Evolutionary conservation across 148 eudicot species (phyloP).

Genomic region (Chenopodium suecicum): DNA sequence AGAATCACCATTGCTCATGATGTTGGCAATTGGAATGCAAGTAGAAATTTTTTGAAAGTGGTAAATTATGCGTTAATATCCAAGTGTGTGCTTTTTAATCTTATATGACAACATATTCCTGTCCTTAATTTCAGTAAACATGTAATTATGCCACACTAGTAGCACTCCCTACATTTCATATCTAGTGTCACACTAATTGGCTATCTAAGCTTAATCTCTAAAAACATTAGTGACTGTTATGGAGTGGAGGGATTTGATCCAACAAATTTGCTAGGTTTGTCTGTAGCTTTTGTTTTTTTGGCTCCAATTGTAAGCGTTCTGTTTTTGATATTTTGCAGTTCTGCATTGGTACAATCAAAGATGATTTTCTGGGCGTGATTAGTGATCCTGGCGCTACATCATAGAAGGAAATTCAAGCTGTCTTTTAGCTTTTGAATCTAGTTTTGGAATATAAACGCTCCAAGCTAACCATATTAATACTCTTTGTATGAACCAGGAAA

Average conservation of each 20-base stretch:
- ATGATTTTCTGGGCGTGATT: constrained; percentile 83
- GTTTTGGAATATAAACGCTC: too few species aligned
- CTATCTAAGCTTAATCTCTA: too few species aligned
- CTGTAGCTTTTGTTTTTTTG: too few species aligned
- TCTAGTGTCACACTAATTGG: too few species aligned
- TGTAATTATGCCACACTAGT: too few species aligned
- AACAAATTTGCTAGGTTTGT: too few species aligned
- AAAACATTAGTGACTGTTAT: background rate
- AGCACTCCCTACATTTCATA: too few species aligned
- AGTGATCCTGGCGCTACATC: constrained; percentile 63
- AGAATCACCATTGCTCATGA: background rate
- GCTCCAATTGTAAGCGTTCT: background rate
- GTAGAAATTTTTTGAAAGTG: background rate
- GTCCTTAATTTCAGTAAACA: too few species aligned
- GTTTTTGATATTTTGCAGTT: constrained; percentile 45
- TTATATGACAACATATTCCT: too few species aligned
- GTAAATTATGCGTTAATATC: background rate
- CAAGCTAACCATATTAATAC: background rate
- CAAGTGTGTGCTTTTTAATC: background rate
- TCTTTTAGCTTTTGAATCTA: too few species aligned
- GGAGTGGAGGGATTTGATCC: background rate
- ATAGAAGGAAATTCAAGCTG: constrained; percentile 6
- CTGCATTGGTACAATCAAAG: constrained; percentile 92
- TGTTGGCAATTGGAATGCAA: background rate
- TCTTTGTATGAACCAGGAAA: background rate